Percentiles rank a stretch among this genome's conserved stretches.
Conservation (phyloP, 208 protist genomes). For the Trypanosoma platydactyli region DNA sequence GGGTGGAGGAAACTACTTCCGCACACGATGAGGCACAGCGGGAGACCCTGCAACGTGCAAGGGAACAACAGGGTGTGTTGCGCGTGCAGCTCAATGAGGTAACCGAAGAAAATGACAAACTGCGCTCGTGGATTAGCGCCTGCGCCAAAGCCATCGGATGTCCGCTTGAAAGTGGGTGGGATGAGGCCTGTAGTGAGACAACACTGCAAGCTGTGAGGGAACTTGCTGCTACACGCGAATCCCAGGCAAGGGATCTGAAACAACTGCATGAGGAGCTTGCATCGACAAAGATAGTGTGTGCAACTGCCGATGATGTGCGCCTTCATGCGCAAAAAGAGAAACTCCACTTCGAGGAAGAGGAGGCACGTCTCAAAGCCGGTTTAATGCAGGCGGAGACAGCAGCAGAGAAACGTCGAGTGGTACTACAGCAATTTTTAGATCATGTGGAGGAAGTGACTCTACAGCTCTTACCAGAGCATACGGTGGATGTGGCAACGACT, state of each 20-base stretch:
- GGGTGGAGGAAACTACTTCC: conserved; percentile 2
- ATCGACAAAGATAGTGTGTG: background rate
- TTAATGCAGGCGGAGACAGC: background rate
- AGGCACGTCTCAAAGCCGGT: background rate
- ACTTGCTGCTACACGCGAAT: background rate
- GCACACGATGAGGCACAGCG: background rate
- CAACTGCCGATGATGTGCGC: background rate
- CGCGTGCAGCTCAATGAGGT: background rate
- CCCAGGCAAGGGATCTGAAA: background rate
- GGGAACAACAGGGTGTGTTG: conserved; percentile 8
- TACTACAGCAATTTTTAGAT: conserved; percentile 2
- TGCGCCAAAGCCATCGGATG: conserved; percentile 15
- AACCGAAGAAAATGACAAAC: conserved; percentile 8
- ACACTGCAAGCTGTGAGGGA: conserved; percentile 2
- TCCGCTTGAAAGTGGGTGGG: background rate
- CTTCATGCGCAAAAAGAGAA: conserved; percentile 1
- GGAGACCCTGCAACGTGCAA: background rate
- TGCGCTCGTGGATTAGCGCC: background rate
- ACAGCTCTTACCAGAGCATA: background rate
- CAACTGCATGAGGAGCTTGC: conserved; percentile 4
- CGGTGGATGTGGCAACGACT: background rate
- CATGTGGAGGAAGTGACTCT: background rate
- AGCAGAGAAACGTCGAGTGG: background rate
- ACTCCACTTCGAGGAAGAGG: background rate
- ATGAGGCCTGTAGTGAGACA: background rate